A percentile compares a stretch with the other conserved stretches of the same genome.
Evolutionary conservation across 108 stramenopile genomes (phyloP).

Genomic region (Cylindrotheca closterium): DNA sequence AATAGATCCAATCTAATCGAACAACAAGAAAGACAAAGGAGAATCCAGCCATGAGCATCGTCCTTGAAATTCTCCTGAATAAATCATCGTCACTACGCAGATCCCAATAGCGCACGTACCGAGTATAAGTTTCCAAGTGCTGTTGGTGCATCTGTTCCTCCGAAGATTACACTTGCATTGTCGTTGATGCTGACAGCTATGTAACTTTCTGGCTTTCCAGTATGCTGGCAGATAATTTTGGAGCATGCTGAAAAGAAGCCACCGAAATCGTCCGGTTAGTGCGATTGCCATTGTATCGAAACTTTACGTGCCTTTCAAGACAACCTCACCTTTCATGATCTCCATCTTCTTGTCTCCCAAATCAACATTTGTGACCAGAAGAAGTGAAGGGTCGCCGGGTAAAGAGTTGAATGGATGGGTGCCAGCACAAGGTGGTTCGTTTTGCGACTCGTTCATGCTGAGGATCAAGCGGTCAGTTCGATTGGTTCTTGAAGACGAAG

Average conservation of each 20-base stretch:
- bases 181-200: slow-evolving; percentile 73
- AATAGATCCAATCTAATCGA: slow-evolving; percentile 62
- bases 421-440: not conserved
- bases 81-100: too few relatives aligned
- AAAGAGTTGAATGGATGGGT: slow-evolving; percentile 26
- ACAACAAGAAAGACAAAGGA: not conserved
- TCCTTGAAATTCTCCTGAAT: too few relatives aligned
- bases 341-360: slow-evolving; percentile 71
- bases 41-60: too few relatives aligned
- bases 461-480: not conserved
- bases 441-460: not conserved
- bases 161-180: slow-evolving; percentile 73
- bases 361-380: slow-evolving; percentile 76
- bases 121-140: slow-evolving; percentile 72
- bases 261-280: not conserved
- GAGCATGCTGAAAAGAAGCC: slow-evolving; percentile 35
- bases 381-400: slow-evolving; percentile 78
- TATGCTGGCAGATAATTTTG: slow-evolving; percentile 47
- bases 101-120: not conserved
- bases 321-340: slow-evolving; percentile 60
- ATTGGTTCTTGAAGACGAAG: not conserved
- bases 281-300: too few relatives aligned
- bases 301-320: too few relatives aligned
- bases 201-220: slow-evolving; percentile 80
- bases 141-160: slow-evolving; percentile 64